Base-by-base conservation (phyloP, 768 basidiomycete species). In the Leucosporidium scottii region DNA sequence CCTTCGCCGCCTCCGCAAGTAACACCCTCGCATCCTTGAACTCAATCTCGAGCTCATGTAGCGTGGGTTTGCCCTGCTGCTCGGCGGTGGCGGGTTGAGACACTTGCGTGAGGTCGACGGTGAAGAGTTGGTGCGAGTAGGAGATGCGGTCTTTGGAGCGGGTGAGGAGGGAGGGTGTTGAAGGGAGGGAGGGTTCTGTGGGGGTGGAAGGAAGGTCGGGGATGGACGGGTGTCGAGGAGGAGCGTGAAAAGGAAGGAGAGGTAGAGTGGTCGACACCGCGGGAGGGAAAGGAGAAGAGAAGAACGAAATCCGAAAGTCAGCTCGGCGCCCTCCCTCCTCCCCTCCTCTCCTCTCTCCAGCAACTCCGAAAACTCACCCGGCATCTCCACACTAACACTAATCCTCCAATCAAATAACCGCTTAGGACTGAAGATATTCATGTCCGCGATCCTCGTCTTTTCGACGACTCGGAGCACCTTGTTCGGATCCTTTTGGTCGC, bases 101-200 rank as follows among this genome's bases (percentile, higher is more conserved):
- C 58, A 98, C 94, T 79, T 93, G 91, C 1, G 96, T 98, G 59
- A 99, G 83, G 80, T 99, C 96, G 70, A 99, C 87, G 71, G 82
- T 83, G 77, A 92, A 93, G 71, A 94, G 87, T 78, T 97, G 93
- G 78, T 99, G 96, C 5, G 86, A 80, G 78, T 99, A 99, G 75
- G 90, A 89, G 77, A 97, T 82, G 55, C 96, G 83, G 79, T 99
- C 91, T 96, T 99, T 80, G 83, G 82, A 66, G 90, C 74, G 64
- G 20, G 72, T 60, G 48, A 67, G 27, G 59, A 58, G 3, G 70
- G 51, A 3, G 71, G 61, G 72, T 57, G 20, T 61, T 49, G 1
- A 71, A 25, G 21, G 69, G 68, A 6, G 64, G 13, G 39, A 44
- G 39, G 39, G 39, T 17, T 44, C 39, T 44, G 65, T 65, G 57